phyloP scores from a whole-genome alignment of 805 yeast species.

The Candida nonsorbophila region DNA sequence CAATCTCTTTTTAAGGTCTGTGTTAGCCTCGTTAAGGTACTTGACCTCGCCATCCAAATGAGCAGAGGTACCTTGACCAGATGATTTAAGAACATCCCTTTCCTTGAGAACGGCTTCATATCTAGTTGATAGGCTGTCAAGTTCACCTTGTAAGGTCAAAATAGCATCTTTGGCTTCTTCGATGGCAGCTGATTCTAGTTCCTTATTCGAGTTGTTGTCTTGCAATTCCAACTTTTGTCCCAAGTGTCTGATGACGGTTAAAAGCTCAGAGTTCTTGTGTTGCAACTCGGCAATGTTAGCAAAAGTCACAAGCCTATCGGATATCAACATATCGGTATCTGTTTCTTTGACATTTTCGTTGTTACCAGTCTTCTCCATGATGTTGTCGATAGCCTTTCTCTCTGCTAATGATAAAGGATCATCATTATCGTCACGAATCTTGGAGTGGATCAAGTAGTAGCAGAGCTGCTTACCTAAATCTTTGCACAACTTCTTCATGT shows the following conservation, averaged over 20 bases:
- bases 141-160: constrained; percentile 52
- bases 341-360: constrained; percentile 30
- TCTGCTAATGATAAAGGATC: constrained; percentile 63
- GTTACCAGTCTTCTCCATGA: constrained; percentile 38
- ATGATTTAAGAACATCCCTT: constrained; percentile 57
- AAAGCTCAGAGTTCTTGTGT: constrained; percentile 66
- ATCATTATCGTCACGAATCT: constrained; percentile 50
- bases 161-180: constrained; percentile 70
- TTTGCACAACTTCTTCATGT: constrained; percentile 51
- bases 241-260: constrained; percentile 62
- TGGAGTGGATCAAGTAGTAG: constrained; percentile 60
- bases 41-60: constrained; percentile 15
- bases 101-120: constrained; percentile 55
- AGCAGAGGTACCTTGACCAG: constrained; percentile 5
- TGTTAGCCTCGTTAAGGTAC: constrained; percentile 19
- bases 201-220: constrained; percentile 41
- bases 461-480: constrained; percentile 86
- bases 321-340: constrained; percentile 69
- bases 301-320: constrained; percentile 71
- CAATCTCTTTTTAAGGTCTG: constrained; percentile 27
- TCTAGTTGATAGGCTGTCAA: constrained; percentile 46
- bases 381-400: constrained; percentile 52
- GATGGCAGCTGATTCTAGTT: constrained; percentile 43
- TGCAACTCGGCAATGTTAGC: constrained; percentile 63
- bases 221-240: constrained; percentile 66